Evolutionary conservation across 805 yeast genomes (phyloP).

Genomic region (Candida nemodendra): DNA sequence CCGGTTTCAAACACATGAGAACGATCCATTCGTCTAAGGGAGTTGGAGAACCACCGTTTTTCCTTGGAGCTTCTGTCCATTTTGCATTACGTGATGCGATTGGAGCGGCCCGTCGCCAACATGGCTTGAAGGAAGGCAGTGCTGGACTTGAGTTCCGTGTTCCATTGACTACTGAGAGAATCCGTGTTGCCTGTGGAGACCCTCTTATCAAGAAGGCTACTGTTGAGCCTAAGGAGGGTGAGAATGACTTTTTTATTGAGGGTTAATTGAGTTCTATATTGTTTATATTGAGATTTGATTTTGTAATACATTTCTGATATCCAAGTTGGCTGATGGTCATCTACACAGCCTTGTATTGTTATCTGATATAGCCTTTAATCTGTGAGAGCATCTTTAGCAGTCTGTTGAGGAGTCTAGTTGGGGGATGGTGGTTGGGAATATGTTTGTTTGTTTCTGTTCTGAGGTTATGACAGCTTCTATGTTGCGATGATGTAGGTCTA

Average conservation of each 20-base stretch:
- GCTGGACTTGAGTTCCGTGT: slow-evolving; percentile 31
- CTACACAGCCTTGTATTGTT: no score
- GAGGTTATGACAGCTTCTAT: no score
- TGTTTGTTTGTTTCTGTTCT: no score
- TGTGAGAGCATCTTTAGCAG: no score
- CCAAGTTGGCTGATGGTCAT: not conserved
- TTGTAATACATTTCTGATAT: not conserved
- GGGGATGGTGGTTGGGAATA: no score
- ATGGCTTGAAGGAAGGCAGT: slow-evolving; percentile 27
- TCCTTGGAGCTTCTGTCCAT: slow-evolving; percentile 41
- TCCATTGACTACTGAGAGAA: slow-evolving; percentile 45
- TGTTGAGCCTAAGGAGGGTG: slow-evolving; percentile 35
- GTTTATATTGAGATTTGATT: no score
- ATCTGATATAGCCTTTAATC: no score
- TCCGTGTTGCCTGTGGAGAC: slow-evolving; percentile 41
- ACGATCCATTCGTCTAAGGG: slow-evolving; percentile 46
- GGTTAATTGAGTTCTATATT: slow-evolving; percentile 26
- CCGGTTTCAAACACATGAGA: slow-evolving; percentile 42
- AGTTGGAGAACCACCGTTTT: slow-evolving; percentile 51
- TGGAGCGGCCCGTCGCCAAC: slow-evolving; percentile 32
- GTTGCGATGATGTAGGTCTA: no score
- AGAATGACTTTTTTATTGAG: slow-evolving; percentile 35
- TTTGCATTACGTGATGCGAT: slow-evolving; percentile 47
- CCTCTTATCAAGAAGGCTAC: slow-evolving; percentile 27
- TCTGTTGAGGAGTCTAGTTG: no score